phyloP scores from a whole-genome alignment of 257 asterid species.

The Primulina huaijiensis region DNA sequence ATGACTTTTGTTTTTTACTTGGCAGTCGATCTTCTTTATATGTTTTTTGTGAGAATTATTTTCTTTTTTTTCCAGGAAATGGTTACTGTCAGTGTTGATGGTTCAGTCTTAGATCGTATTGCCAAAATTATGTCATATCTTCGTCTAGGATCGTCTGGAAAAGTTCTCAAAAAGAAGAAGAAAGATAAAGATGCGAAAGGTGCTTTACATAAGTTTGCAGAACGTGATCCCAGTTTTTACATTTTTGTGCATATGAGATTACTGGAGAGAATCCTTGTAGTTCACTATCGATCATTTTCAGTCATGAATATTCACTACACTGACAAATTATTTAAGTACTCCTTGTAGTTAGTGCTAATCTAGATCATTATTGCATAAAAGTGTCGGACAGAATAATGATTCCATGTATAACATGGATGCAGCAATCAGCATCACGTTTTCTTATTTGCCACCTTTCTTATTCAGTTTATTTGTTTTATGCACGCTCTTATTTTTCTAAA shows the following conservation, averaged over 20 bases:
- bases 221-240: constrained; percentile 17
- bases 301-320: constrained; percentile 15
- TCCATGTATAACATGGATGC: not conserved
- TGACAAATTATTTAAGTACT: constrained; percentile 10
- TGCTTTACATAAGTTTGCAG: constrained; percentile 23
- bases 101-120: constrained; percentile 90
- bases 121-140: constrained; percentile 97
- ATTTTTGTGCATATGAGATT: constrained; percentile 1
- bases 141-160: constrained; percentile 99
- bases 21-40: constrained; percentile 1
- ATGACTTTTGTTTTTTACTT: constrained; percentile 2
- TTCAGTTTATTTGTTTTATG: constrained; percentile 8
- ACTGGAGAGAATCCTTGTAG: constrained; percentile 15
- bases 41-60: constrained; percentile 17
- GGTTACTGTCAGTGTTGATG: constrained; percentile 96
- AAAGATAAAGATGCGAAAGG: constrained; percentile 91
- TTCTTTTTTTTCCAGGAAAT: constrained; percentile 63
- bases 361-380: constrained; percentile 16
- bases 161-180: constrained; percentile 96
- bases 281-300: constrained; percentile 9
- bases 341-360: constrained; percentile 1
- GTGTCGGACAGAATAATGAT: not conserved
- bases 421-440: constrained; percentile 1
- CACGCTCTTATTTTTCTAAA: not conserved
- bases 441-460: constrained; percentile 10